Conservation (phyloP, 176 grass and related monocot genomes). For the Puccinellia tenuiflora region DNA sequence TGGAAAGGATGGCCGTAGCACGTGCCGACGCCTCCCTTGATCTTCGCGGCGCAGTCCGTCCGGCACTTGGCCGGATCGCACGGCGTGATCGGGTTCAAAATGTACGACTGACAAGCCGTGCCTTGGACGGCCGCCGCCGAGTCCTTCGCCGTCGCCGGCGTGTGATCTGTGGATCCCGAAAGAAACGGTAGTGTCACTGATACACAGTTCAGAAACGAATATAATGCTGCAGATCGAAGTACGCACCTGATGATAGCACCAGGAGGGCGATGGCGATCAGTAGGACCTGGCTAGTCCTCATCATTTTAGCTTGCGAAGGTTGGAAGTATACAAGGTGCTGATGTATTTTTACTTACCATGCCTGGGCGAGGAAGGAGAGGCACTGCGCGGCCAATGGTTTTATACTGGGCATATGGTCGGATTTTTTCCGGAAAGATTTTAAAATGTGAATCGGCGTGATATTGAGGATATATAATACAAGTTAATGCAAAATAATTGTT, state of each 20-base stretch:
- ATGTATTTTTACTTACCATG: not conserved
- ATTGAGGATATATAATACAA: not conserved
- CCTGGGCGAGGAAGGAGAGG: not conserved
- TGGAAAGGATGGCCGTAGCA: not conserved
- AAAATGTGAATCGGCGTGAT: not conserved
- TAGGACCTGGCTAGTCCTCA: not conserved
- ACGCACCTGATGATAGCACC: constrained; percentile 10
- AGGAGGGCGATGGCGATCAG: constrained; percentile 7
- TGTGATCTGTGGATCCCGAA: not conserved
- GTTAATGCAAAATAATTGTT: not conserved
- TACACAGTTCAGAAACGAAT: not conserved
- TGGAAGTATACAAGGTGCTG: not conserved
- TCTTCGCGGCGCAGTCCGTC: not conserved
- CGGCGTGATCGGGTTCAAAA: not conserved
- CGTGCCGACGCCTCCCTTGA: not conserved
- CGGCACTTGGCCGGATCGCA: not conserved
- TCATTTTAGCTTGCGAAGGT: not conserved
- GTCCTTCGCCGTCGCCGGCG: not conserved
- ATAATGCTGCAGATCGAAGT: not conserved
- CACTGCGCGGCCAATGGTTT: not conserved
- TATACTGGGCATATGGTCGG: not conserved
- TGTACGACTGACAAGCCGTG: not conserved
- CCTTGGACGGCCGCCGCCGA: not conserved
- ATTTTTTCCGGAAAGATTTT: not conserved
- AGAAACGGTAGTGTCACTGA: not conserved